A percentile compares a stretch with the other conserved stretches of the same genome.
Evolutionary conservation across 2,329 filamentous ascomycete genomes (phyloP).

Genomic region (Calonectria leucothoes): DNA sequence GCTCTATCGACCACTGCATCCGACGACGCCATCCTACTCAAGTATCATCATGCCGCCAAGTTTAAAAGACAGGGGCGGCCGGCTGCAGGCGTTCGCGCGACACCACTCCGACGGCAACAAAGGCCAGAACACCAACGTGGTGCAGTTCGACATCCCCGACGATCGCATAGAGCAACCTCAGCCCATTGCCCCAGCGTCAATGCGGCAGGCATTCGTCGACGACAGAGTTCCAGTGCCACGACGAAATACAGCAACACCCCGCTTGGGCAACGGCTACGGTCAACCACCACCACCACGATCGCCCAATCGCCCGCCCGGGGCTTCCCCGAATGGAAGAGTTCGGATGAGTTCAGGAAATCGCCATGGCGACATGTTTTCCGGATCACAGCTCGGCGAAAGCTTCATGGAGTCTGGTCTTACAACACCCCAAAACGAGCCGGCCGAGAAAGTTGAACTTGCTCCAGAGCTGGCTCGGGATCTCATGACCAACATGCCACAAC

Average conservation of each 20-base stretch:
- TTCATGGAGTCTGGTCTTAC: conserved; percentile 54
- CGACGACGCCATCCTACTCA: neutral
- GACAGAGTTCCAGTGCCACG: conserved; percentile 49
- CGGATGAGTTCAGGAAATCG: conserved; percentile 28
- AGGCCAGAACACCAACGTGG: conserved; percentile 32
- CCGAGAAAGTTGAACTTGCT: conserved; percentile 34
- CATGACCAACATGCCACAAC: conserved; percentile 33
- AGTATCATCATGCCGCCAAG: conserved; percentile 43
- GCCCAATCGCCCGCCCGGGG: conserved; percentile 30
- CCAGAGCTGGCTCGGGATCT: conserved; percentile 40
- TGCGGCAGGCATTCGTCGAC: conserved; percentile 46
- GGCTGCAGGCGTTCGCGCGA: conserved; percentile 47
- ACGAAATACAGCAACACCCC: conserved; percentile 44
- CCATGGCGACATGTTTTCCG: conserved; percentile 47
- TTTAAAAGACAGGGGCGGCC: conserved; percentile 46
- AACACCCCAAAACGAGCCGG: conserved; percentile 49
- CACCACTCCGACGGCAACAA: conserved; percentile 38
- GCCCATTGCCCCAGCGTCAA: conserved; percentile 27
- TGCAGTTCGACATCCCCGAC: conserved; percentile 31
- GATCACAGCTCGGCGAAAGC: conserved; percentile 52
- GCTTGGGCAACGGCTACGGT: conserved; percentile 37
- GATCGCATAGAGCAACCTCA: conserved; percentile 35
- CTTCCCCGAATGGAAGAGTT: conserved; percentile 34
- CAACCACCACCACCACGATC: conserved; percentile 37
- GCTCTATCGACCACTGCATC: conserved; percentile 2